Base-by-base conservation (phyloP, 305 asterid genomes). In the Nicotiana rustica region DNA sequence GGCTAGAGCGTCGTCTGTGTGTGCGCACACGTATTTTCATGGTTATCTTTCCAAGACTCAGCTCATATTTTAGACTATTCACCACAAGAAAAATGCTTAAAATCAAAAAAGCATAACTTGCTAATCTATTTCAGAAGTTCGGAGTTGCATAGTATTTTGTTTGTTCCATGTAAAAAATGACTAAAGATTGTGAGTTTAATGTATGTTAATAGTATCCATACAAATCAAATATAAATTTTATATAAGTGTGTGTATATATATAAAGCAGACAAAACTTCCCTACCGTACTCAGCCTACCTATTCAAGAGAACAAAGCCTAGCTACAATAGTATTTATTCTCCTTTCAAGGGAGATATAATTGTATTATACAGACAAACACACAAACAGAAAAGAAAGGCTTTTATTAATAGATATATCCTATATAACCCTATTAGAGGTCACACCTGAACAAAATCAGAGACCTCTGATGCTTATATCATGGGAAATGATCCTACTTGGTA, bases 351-450 rank as follows among this genome's bases (percentile, higher is more conserved):
- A 44, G 52, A 44, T 8, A 44, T 44, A 44, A 2, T 44, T 44
- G 13, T 44, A 44, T 44, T 44, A 44, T 44, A 44, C 52, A 44
- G 3, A 41, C 49, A 41, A 8, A 41, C 49, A 41, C 10, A 44
- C 12, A 44, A 44, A 14, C 5, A 33, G 18, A 38, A 68, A 35
- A 9, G 1, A n/a, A 68, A n/a, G 56, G 36, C 36, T 70, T 70
- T 57, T 18, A 21, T 44, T 10, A 5, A 70, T 31, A 36, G 59
- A 70, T n/a, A 70, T 19, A 41, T 70, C 59, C 59, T 12, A 70
- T 57, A 70, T 19, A 70, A 70, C 18, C 55, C 78, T 33, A 70
- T 18, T 70, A 70, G 60, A 70, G 78, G 60, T 33, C 77, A 69
- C 19, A 41, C 10, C 12, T 5, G 77, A 69, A 69, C 35, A 69